Evolutionary conservation across 306 rosid genomes (phyloP).

Genomic region (Castanospermum australe): DNA sequence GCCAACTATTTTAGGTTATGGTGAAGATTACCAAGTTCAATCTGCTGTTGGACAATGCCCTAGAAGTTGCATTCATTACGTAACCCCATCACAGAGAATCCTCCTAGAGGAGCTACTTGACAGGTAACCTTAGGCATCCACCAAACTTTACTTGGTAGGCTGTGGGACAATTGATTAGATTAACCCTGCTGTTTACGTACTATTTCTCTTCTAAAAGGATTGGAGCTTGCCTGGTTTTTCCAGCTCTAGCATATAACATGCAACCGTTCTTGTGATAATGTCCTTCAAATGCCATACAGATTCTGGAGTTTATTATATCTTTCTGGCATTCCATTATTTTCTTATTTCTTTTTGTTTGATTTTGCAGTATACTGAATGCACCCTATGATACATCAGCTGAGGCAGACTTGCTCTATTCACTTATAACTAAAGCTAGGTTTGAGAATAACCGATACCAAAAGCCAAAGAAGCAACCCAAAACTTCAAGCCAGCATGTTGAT

Average conservation of each 20-base stretch:
- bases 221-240: not conserved
- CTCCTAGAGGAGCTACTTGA: constrained; percentile 83
- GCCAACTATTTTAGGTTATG: constrained; percentile 48
- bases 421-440: constrained; percentile 70
- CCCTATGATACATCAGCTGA: constrained; percentile 80
- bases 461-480: constrained; percentile 77
- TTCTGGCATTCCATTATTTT: not conserved
- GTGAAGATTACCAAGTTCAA: constrained; percentile 82
- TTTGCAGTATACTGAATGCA: constrained; percentile 52
- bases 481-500: constrained; percentile 73
- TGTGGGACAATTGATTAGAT: not conserved
- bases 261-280: not conserved
- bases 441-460: constrained; percentile 80
- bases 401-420: constrained; percentile 78
- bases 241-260: not conserved
- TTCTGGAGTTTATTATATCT: not conserved
- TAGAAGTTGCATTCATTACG: constrained; percentile 84
- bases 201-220: not conserved
- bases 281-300: not conserved
- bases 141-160: not conserved
- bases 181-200: not conserved
- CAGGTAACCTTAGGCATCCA: constrained; percentile 43
- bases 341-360: constrained; percentile 23
- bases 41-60: constrained; percentile 93
- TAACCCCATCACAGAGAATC: constrained; percentile 87